Percentiles rank a stretch among this genome's conserved stretches.
phyloP scores from a whole-genome alignment of 176 grass and related monocot species.

The Carex scoparia region DNA sequence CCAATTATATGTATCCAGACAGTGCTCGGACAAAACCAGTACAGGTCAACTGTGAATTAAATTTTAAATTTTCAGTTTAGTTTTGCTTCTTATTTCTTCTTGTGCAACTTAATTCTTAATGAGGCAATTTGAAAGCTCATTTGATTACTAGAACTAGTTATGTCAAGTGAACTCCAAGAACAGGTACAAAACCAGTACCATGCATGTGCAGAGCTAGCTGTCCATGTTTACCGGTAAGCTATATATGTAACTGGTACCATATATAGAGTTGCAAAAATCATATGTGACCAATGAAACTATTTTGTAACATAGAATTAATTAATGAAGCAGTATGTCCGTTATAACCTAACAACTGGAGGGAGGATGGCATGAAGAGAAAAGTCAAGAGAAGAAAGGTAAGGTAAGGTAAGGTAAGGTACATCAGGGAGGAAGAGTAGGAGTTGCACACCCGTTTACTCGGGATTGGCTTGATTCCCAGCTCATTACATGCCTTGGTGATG shows the following conservation, averaged over 20 bases:
- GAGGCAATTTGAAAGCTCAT: neutral
- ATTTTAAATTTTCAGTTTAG: neutral
- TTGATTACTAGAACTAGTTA: neutral
- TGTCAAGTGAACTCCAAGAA: neutral
- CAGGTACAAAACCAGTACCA: neutral
- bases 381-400: neutral
- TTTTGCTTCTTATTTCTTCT: neutral
- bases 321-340: neutral
- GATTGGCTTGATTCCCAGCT: constrained; percentile 80
- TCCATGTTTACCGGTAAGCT: neutral
- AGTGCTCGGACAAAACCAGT: neutral
- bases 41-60: neutral
- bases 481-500: constrained; percentile 75
- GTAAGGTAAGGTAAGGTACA: constrained; percentile 10
- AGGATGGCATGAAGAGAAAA: neutral
- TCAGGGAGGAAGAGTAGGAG: constrained; percentile 4
- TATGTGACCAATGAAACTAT: neutral
- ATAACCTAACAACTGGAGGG: neutral
- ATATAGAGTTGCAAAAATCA: neutral
- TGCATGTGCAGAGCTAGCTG: neutral
- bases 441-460: constrained; percentile 60
- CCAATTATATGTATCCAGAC: neutral
- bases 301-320: neutral
- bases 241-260: neutral
- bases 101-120: neutral